Percentiles rank a stretch among this genome's conserved stretches.
phyloP scores from a whole-genome alignment of 495 filamentous ascomycete genomes.

The Penicillium canescens region DNA sequence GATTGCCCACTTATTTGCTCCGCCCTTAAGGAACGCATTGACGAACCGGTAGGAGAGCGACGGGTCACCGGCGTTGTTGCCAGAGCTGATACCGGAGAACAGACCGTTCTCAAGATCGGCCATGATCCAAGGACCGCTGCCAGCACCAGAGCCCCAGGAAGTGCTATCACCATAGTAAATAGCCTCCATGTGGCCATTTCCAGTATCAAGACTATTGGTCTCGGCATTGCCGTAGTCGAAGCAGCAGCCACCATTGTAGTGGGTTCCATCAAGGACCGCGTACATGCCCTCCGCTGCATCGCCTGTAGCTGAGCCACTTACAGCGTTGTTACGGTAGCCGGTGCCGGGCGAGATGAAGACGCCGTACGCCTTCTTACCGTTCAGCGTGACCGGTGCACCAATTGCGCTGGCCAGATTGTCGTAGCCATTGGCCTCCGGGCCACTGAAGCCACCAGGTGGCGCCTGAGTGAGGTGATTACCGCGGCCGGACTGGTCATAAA shows the following conservation, averaged over 20 bases:
- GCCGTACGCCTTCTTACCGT: conserved; percentile 59
- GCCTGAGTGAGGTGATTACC: conserved; percentile 60
- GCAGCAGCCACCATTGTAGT: conserved; percentile 59
- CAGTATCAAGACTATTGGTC: conserved; percentile 52
- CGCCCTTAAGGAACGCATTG: conserved; percentile 53
- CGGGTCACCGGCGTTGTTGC: conserved; percentile 45
- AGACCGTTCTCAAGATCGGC: conserved; percentile 61
- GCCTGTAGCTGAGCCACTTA: conserved; percentile 50
- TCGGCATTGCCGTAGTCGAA: conserved; percentile 66
- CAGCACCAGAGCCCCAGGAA: conserved; percentile 51
- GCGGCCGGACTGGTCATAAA: conserved; percentile 61
- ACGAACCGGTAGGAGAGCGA: conserved; percentile 52
- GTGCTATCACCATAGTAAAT: conserved; percentile 56
- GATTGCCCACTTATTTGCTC: conserved; percentile 52
- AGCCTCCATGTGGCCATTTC: conserved; percentile 61
- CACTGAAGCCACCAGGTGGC: conserved; percentile 51
- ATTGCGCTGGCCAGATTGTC: conserved; percentile 56
- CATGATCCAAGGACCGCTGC: conserved; percentile 61
- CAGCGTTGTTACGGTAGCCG: conserved; percentile 55
- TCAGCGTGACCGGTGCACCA: conserved; percentile 58
- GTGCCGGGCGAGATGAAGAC: conserved; percentile 57
- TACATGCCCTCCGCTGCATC: conserved; percentile 59
- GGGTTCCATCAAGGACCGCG: conserved; percentile 58
- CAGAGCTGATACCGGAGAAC: conserved; percentile 48
- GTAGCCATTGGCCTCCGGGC: conserved; percentile 53